Percentiles rank a stretch among this genome's conserved stretches.
Evolutionary conservation across 2,329 filamentous ascomycete genomes (phyloP).

Genomic region (Nemania diffusa): DNA sequence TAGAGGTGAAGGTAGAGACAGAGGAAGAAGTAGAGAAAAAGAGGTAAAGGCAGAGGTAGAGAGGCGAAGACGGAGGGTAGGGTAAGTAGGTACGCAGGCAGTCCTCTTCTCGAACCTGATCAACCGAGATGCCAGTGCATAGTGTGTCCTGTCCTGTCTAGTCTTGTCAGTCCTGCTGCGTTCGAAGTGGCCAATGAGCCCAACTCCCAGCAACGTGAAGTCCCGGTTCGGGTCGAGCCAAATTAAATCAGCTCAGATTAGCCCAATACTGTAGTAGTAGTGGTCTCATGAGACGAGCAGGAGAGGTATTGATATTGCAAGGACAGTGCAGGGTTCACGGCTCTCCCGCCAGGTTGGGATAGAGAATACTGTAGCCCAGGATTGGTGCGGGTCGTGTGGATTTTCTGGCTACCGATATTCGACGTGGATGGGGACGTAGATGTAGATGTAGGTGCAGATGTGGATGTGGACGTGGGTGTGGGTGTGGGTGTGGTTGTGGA

Average conservation of each 20-base stretch:
- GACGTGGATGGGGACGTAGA: constrained; percentile 6
- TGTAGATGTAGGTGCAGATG: neutral
- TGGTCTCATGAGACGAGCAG: constrained; percentile 24
- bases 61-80: neutral
- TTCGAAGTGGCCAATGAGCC: constrained; percentile 4
- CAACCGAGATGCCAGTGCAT: neutral
- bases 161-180: neutral
- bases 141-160: no score
- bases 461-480: neutral
- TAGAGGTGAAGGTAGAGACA: neutral
- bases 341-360: constrained; percentile 7
- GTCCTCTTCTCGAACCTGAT: neutral
- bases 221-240: neutral
- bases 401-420: neutral
- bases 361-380: constrained; percentile 4
- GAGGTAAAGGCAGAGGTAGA: neutral
- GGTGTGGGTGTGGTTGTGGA: neutral
- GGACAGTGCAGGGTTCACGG: constrained; percentile 3
- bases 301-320: constrained; percentile 10
- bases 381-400: constrained; percentile 16
- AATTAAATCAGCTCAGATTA: neutral
- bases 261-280: neutral
- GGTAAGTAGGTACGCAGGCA: neutral
- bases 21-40: neutral
- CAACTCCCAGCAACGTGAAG: neutral